These are phyloP conservation scores for Gossypium schwendimanii DNA, from an alignment of 441 rosid species.

Conservation along the genomic window DNA sequence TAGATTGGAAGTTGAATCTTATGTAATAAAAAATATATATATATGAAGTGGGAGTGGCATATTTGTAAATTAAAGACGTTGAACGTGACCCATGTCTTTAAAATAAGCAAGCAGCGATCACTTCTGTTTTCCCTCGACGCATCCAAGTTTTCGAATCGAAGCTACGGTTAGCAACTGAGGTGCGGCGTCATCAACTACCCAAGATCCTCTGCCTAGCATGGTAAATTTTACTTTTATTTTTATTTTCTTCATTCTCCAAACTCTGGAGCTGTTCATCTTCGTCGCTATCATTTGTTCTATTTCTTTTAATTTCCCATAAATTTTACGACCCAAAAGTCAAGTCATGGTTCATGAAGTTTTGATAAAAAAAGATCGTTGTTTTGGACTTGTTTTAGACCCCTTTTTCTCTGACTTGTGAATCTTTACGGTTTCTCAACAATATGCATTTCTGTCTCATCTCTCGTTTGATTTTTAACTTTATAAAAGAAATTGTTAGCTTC, in stretches of 20 bases:
- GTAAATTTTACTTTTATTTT: not conserved
- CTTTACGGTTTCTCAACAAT: not conserved
- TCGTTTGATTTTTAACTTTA: not conserved
- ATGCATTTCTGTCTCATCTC: not conserved
- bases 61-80: conserved; percentile 15
- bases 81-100: not conserved
- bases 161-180: not conserved
- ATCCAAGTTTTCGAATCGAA: not conserved
- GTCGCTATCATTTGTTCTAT: not conserved
- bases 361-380: not conserved
- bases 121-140: not conserved
- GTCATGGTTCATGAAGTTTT: not conserved
- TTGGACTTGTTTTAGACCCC: not conserved
- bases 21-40: too few relatives aligned
- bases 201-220: not conserved
- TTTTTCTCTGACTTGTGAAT: not conserved
- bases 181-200: not conserved
- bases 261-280: not conserved
- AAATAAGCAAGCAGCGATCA: not conserved
- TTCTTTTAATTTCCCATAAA: not conserved
- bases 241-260: not conserved
- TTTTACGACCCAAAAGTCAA: not conserved
- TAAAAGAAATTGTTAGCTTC: not conserved
- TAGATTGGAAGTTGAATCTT: not conserved
- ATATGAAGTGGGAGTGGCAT: conserved; percentile 22